Evolutionary conservation across 768 basidiomycete genomes (phyloP).

Genomic region (Ephemerocybe angulata): DNA sequence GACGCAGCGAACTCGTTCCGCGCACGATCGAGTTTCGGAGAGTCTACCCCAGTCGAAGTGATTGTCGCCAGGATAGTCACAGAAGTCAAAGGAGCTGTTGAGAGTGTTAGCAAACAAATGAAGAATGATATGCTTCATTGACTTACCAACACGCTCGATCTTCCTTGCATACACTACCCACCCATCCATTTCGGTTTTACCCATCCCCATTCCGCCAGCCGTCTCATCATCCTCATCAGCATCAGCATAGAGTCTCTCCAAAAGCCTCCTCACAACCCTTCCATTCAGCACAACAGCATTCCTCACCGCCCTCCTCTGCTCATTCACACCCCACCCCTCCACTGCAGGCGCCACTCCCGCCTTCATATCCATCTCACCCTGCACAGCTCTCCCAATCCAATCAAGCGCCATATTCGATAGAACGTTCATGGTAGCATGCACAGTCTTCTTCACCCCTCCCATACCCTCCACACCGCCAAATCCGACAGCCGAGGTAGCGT

Average conservation of each 20-base stretch:
- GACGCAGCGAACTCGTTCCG: slow-evolving; percentile 89
- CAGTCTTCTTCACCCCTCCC: slow-evolving; percentile 1
- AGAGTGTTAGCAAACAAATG: too few species aligned
- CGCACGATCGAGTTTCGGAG: slow-evolving; percentile 69
- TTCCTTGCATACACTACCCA: slow-evolving; percentile 74
- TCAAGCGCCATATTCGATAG: not conserved
- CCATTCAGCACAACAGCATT: slow-evolving; percentile 51
- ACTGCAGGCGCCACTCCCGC: not conserved
- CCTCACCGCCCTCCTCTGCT: slow-evolving; percentile 21
- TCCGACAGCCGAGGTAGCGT: not conserved
- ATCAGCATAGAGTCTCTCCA: slow-evolving; percentile 58
- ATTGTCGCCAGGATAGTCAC: slow-evolving; percentile 65
- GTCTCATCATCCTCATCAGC: slow-evolving; percentile 40
- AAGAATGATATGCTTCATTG: too few species aligned
- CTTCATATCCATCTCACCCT: slow-evolving; percentile 7
- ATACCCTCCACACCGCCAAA: not conserved
- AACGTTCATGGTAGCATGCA: not conserved
- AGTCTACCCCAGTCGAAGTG: slow-evolving; percentile 61
- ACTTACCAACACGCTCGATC: slow-evolving; percentile 59
- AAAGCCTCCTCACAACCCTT: slow-evolving; percentile 55
- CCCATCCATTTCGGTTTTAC: slow-evolving; percentile 59
- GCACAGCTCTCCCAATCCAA: not conserved
- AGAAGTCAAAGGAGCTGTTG: slow-evolving; percentile 68
- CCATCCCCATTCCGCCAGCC: not conserved
- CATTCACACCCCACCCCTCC: slow-evolving; percentile 1